Evolutionary conservation across 495 filamentous ascomycete species (phyloP), one percentile per base, ranked within the genome.

Genomic region (Neurospora terricola): DNA sequence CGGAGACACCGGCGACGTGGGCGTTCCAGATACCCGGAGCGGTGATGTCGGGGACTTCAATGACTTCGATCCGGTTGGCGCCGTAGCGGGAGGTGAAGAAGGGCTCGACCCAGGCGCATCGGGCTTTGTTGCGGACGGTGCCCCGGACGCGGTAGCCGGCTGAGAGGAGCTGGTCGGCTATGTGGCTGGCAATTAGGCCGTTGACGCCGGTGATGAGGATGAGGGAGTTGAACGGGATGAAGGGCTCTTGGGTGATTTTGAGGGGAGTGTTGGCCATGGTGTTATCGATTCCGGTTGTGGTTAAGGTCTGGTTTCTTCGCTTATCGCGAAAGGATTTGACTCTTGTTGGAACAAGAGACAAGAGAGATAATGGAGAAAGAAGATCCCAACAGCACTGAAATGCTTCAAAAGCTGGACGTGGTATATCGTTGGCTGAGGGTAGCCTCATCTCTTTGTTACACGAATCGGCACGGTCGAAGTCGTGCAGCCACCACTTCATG

Each of bases 171-270:
- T 85, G 75, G 76, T 88, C 80, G 69, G 81, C 82, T 23, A 86
- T 76, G 71, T 90, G 85, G 38, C 83, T 86, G 23, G 77, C 88
- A 72, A 90, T 86, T 73, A 82, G 87, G 69, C 88, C 88, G 75
- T 86, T 90, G 30, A 79, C 83, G n/a, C 87, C 87, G 5, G 87
- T 90, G 38, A 91, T 83, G 21, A 90, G 81, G 74, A 85, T 71
- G 12, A 76, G 73, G 30, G 78, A 75, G 74, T 71, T 27, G 30
- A 59, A 27, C 0, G 78, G 75, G 69, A 81, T 73, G 68, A 68
- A 38, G 72, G 76, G 71, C 70, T 70, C 14, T 9, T 77, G 54
- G 68, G 71, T 23, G 43, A 72, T 70, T 10, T 62, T 70, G 36
- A 73, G 69, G 40, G 42, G 72, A 34, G 36, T 21, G 18, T 70